Evolutionary conservation across 148 eudicot genomes (phyloP).

Genomic region (Dianthus caryophyllus): DNA sequence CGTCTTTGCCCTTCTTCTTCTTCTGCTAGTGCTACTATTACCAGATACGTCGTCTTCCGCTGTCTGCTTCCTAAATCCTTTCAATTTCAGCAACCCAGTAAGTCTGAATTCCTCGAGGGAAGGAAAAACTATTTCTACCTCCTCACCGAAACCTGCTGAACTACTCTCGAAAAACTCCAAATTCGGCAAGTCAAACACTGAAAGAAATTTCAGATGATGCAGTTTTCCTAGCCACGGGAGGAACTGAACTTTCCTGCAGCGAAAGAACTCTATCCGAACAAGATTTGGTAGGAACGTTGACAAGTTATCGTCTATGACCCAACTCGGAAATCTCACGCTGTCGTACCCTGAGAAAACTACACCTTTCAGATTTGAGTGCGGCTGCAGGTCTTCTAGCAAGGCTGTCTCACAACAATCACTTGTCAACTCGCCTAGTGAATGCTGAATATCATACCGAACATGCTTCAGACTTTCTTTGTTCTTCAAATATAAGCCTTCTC

Average conservation of each 20-base stretch:
- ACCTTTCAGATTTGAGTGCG: conserved; percentile 21
- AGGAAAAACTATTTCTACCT: conserved; percentile 9
- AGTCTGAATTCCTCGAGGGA: conserved; percentile 14
- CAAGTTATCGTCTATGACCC: conserved; percentile 16
- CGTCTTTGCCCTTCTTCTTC: not conserved
- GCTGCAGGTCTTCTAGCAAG: conserved; percentile 19
- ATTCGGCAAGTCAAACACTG: not conserved
- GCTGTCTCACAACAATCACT: conserved; percentile 7
- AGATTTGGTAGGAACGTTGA: conserved; percentile 21
- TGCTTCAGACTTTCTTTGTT: conserved; percentile 12
- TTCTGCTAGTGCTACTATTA: not conserved
- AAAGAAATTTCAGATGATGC: conserved; percentile 5
- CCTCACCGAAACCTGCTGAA: not conserved
- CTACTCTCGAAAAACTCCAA: conserved; percentile 22
- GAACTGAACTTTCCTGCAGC: conserved; percentile 3
- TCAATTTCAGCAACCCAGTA: conserved; percentile 18
- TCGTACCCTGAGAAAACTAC: conserved; percentile 9
- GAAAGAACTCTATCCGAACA: not conserved
- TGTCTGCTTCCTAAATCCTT: conserved; percentile 14
- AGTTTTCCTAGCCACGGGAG: conserved; percentile 14
- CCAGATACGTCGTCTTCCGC: not conserved
- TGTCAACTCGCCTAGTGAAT: not conserved
- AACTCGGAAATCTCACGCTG: conserved; percentile 19
- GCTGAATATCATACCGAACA: conserved; percentile 1
- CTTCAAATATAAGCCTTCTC: conserved; percentile 4